Evolutionary conservation across 768 basidiomycete species (phyloP).

Genomic region (Boletus edulis): DNA sequence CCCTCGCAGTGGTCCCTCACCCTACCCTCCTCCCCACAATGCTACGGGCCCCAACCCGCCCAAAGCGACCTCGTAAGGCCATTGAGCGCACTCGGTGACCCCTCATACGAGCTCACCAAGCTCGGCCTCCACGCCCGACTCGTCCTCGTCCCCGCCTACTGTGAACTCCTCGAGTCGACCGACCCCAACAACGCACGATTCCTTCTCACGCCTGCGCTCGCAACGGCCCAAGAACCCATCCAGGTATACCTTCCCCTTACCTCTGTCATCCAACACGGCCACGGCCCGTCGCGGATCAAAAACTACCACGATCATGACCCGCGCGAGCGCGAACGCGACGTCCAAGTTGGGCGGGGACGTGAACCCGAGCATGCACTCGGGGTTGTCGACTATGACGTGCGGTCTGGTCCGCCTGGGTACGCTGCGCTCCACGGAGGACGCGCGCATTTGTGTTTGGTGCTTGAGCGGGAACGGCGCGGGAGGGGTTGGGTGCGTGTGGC

Average conservation of each 20-base stretch:
- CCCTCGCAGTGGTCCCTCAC: slow-evolving; percentile 25
- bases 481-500: slow-evolving; percentile 21
- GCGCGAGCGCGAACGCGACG: slow-evolving; percentile 6
- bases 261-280: neutral
- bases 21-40: slow-evolving; percentile 21
- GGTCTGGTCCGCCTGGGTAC: slow-evolving; percentile 20
- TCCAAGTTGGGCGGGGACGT: neutral
- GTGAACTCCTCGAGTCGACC: slow-evolving; percentile 17
- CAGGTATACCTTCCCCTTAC: slow-evolving; percentile 15
- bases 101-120: slow-evolving; percentile 23
- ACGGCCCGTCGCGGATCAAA: slow-evolving; percentile 2
- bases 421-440: slow-evolving; percentile 19
- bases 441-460: slow-evolving; percentile 21
- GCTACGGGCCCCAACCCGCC: slow-evolving; percentile 10
- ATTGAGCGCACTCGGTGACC: slow-evolving; percentile 16
- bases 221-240: slow-evolving; percentile 17
- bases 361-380: slow-evolving; percentile 18
- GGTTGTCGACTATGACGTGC: slow-evolving; percentile 23
- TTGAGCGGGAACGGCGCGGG: slow-evolving; percentile 20
- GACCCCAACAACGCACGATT: slow-evolving; percentile 13
- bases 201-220: slow-evolving; percentile 19
- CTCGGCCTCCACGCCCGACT: slow-evolving; percentile 18
- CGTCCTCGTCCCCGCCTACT: slow-evolving; percentile 21
- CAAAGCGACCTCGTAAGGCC: slow-evolving; percentile 10
- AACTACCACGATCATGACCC: neutral